These are phyloP conservation scores for Cryptococcus deneoformans DNA, from an alignment of 1,284 basidiomycete species.

Conservation along the genomic window DNA sequence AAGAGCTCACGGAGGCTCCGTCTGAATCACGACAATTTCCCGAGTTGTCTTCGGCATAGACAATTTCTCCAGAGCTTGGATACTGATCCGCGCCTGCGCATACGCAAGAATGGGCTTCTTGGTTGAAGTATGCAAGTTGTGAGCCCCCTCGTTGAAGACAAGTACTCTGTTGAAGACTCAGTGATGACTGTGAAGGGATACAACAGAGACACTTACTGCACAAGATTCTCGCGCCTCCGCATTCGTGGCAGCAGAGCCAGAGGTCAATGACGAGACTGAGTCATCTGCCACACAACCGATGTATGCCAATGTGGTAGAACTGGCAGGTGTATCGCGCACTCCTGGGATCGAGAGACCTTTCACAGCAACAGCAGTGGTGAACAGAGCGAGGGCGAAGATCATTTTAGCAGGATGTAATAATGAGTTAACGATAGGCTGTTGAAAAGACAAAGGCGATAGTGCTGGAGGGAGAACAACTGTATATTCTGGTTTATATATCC, in stretches of 20 bases:
- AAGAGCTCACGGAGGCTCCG: conserved; percentile 11
- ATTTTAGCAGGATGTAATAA: background rate
- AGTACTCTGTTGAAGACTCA: background rate
- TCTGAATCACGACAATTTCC: conserved; percentile 12
- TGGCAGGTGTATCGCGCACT: background rate
- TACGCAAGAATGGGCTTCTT: conserved; percentile 4
- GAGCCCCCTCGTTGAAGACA: background rate
- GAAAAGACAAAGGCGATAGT: background rate
- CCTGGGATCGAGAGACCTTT: background rate
- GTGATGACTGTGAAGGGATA: background rate
- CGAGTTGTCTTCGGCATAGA: conserved; percentile 9
- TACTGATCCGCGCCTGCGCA: conserved; percentile 4
- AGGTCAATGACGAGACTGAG: conserved; percentile 4
- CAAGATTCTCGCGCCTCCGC: conserved; percentile 8
- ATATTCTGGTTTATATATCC: too few species aligned
- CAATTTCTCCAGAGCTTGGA: conserved; percentile 9
- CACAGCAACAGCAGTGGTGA: background rate
- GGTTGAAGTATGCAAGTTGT: conserved; percentile 6
- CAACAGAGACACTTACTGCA: conserved; percentile 5
- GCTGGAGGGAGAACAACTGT: too few species aligned
- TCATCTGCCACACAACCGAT: conserved; percentile 11
- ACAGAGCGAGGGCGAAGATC: background rate
- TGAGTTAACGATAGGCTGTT: background rate
- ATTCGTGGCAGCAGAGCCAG: background rate
- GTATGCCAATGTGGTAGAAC: conserved; percentile 1